Evolutionary conservation across 2,329 filamentous ascomycete genomes (phyloP).

Genomic region (Trichoderma sp.): DNA sequence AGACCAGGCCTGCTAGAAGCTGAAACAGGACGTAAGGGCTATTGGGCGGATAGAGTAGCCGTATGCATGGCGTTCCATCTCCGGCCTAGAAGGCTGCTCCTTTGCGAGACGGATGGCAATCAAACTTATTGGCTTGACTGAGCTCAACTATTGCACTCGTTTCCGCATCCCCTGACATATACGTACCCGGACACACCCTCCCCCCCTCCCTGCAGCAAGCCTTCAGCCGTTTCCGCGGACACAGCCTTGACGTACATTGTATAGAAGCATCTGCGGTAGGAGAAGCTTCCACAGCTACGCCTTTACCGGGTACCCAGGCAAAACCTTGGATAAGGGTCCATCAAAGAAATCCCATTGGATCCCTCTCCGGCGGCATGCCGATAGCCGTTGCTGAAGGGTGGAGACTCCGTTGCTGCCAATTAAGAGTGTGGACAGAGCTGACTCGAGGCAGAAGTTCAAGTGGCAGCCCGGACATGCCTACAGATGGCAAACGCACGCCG

Average conservation of each 20-base stretch:
- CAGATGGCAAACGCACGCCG: neutral
- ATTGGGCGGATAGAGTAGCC: slow-evolving; percentile 12
- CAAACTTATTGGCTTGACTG: slow-evolving; percentile 33
- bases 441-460: slow-evolving; percentile 14
- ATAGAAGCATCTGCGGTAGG: slow-evolving; percentile 7
- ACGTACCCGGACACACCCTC: neutral
- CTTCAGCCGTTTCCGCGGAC: slow-evolving; percentile 12
- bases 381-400: slow-evolving; percentile 38
- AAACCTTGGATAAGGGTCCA: neutral
- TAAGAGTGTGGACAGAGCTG: slow-evolving; percentile 25
- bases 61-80: slow-evolving; percentile 10
- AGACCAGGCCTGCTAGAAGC: neutral
- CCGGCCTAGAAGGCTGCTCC: neutral
- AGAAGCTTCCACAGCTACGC: slow-evolving; percentile 9
- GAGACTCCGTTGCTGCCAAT: slow-evolving; percentile 34
- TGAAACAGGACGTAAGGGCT: neutral
- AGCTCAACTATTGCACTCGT: slow-evolving; percentile 30
- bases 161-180: slow-evolving; percentile 12
- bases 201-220: neutral
- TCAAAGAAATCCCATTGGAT: slow-evolving; percentile 31
- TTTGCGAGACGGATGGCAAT: slow-evolving; percentile 33
- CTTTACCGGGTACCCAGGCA: neutral
- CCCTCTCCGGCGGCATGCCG: slow-evolving; percentile 37
- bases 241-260: slow-evolving; percentile 2
- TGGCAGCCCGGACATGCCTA: slow-evolving; percentile 5